Percentiles rank a stretch among this genome's conserved stretches.
Evolutionary conservation across 371 early-diverging fungal genomes (phyloP).

Genomic region (Synchytrium microbalum): DNA sequence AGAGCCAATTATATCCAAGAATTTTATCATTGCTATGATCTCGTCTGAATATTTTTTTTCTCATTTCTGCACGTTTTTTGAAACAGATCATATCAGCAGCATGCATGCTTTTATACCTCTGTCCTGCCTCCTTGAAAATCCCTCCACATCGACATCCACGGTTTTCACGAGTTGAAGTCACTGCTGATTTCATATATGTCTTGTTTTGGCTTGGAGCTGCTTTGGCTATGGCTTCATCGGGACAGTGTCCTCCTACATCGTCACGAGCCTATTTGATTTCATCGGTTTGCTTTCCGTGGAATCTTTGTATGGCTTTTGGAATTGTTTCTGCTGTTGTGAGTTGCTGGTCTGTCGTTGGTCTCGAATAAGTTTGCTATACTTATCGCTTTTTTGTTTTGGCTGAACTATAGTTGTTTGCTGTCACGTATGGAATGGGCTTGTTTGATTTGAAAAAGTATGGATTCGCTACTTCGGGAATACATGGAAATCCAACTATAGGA

Average conservation of each 20-base stretch:
- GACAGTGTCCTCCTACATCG: constrained; percentile 17
- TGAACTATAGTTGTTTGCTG: constrained; percentile 11
- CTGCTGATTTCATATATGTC: constrained; percentile 23
- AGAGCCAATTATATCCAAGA: no score
- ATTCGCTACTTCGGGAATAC: background rate
- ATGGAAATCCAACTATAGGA: background rate
- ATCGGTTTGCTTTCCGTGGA: constrained; percentile 21
- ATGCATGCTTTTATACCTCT: constrained; percentile 35
- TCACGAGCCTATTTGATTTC: constrained; percentile 3
- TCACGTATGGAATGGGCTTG: constrained; percentile 24
- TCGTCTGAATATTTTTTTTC: no score
- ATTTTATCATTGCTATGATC: no score
- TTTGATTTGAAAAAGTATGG: constrained; percentile 22
- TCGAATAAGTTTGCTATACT: background rate
- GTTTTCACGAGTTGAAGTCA: constrained; percentile 36
- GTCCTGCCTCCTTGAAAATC: constrained; percentile 33
- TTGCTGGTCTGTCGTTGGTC: no score
- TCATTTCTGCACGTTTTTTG: no score
- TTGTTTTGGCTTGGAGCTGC: constrained; percentile 30
- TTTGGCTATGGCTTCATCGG: constrained; percentile 19
- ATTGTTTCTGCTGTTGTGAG: constrained; percentile 12
- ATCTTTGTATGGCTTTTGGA: constrained; percentile 25
- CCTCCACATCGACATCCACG: constrained; percentile 38
- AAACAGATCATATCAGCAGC: constrained; percentile 36
- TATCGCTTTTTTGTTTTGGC: background rate